Base-by-base conservation (phyloP, 108 stramenopile species). In the Pseudonitzschia delicatissima region DNA sequence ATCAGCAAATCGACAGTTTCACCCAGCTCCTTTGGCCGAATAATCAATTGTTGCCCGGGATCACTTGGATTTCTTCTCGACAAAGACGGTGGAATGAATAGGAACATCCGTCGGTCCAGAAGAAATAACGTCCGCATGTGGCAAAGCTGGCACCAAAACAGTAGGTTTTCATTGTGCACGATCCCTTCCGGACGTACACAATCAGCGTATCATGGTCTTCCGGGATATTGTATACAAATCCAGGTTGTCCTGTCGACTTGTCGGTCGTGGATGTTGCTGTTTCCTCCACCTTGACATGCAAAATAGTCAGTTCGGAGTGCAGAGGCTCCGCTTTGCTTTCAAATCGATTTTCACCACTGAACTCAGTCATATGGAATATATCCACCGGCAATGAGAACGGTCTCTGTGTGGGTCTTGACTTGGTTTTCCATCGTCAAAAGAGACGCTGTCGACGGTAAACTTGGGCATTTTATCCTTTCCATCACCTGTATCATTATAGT, bases 141-240 rank as follows among this genome's bases (percentile, higher is more conserved):
- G 51, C 49, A 26, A 67, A 20, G 31, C 35, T 26, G 9, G 44
- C 68, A 42, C 57, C 75, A 35, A 23, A 35, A 26, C 33, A 79
- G 13, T 18, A 20, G 23, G 42, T 44, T 17, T 45, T 23, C 58
- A 70, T 50, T 0, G 23, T 50, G 26, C 69, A 76, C 9, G 83
- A 79, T 34, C 88, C 88, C 23, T 74, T 62, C 20, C 85, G 80
- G 29, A 86, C 51, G 65, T 93, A 93, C 11, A 88, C 57, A 34
- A 93, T 69, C 1, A 67, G 77, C n/a, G 91, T 93, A 36, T 80
- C 72, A 49, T 52, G 61, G 44, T 77, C 71, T 2, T 49, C 26
- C 9, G 86, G 85, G 17, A 86, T 27, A 7, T 9, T 68, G 39
- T 83, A 82, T 6, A 17, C 81, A 87, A 87, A 91, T 0, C 64